phyloP scores from a whole-genome alignment of 2,329 filamentous ascomycete species.

The Neoascochyta sp. region DNA sequence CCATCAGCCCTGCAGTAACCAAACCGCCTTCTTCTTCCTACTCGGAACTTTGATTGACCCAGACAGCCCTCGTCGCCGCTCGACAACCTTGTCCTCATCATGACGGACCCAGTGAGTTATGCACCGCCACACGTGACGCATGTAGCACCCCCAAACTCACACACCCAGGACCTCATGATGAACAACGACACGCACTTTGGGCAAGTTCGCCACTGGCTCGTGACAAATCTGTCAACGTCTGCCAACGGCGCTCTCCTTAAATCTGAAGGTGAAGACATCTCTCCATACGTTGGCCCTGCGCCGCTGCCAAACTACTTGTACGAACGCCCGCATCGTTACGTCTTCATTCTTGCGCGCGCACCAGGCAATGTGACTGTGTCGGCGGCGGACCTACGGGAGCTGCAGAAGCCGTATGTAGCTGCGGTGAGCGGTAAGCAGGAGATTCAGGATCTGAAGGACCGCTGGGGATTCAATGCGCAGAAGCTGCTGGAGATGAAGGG shows the following conservation, averaged over 20 bases:
- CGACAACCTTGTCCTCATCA: slow-evolving; percentile 15
- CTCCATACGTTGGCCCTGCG: slow-evolving; percentile 17
- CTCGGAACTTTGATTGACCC: neutral
- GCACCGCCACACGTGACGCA: too few species aligned
- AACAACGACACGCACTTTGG: slow-evolving; percentile 19
- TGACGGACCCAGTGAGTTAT: slow-evolving; percentile 14
- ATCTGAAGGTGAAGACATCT: slow-evolving; percentile 7
- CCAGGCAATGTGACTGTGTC: slow-evolving; percentile 9
- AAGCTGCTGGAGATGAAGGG: slow-evolving; percentile 18
- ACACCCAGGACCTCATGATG: slow-evolving; percentile 16
- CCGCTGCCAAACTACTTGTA: slow-evolving; percentile 22
- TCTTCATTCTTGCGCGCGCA: slow-evolving; percentile 15
- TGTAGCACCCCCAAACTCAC: slow-evolving; percentile 1
- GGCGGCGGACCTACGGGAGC: slow-evolving; percentile 12
- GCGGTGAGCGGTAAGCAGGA: slow-evolving; percentile 16
- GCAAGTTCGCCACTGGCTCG: slow-evolving; percentile 23
- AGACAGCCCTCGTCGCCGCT: slow-evolving; percentile 10
- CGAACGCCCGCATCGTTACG: slow-evolving; percentile 17
- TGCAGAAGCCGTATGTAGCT: slow-evolving; percentile 15
- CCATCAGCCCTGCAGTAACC: slow-evolving; percentile 10
- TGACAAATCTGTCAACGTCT: slow-evolving; percentile 12
- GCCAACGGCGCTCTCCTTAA: slow-evolving; percentile 8
- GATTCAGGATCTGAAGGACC: slow-evolving; percentile 21
- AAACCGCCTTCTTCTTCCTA: neutral
- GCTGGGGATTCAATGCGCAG: slow-evolving; percentile 20